These are phyloP conservation scores for Hypoxylon rickii DNA, from an alignment of 495 filamentous ascomycete species.

Conservation along the genomic window DNA sequence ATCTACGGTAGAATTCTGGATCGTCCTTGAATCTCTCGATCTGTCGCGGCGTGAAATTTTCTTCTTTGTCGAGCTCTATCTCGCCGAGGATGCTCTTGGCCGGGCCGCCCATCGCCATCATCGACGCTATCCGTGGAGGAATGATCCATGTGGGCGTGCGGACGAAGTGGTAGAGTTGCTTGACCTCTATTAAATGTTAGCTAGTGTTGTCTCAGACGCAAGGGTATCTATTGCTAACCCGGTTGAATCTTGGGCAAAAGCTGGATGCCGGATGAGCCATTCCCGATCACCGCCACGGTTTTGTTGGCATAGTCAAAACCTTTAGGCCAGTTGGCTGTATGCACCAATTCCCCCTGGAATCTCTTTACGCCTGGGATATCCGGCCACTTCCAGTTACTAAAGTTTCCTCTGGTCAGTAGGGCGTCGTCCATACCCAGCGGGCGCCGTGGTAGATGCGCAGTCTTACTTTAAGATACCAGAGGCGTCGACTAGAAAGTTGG, in stretches of 20 bases:
- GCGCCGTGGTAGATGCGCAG: not conserved
- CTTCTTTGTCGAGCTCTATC: constrained; percentile 40
- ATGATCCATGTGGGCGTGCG: constrained; percentile 72
- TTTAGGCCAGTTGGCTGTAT: constrained; percentile 64
- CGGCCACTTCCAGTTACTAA: constrained; percentile 66
- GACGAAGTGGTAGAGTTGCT: constrained; percentile 53
- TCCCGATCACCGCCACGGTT: constrained; percentile 64
- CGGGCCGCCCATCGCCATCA: constrained; percentile 48
- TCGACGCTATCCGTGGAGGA: constrained; percentile 53
- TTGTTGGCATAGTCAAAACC: constrained; percentile 60
- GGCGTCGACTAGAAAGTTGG: constrained; percentile 62
- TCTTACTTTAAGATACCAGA: constrained; percentile 63
- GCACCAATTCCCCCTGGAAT: constrained; percentile 60
- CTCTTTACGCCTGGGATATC: constrained; percentile 52
- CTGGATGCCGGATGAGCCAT: constrained; percentile 61
- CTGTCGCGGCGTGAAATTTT: constrained; percentile 44
- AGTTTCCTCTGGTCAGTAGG: constrained; percentile 32
- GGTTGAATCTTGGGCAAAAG: constrained; percentile 64
- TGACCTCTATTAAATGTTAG: constrained; percentile 42
- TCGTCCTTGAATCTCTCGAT: constrained; percentile 52
- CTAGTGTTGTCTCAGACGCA: constrained; percentile 37
- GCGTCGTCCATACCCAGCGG: not conserved
- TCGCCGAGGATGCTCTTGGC: constrained; percentile 31
- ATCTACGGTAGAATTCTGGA: constrained; percentile 32
- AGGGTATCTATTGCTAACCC: constrained; percentile 46